phyloP scores from a whole-genome alignment of 176 grass and related monocot genomes.

The Tillandsia leiboldiana region DNA sequence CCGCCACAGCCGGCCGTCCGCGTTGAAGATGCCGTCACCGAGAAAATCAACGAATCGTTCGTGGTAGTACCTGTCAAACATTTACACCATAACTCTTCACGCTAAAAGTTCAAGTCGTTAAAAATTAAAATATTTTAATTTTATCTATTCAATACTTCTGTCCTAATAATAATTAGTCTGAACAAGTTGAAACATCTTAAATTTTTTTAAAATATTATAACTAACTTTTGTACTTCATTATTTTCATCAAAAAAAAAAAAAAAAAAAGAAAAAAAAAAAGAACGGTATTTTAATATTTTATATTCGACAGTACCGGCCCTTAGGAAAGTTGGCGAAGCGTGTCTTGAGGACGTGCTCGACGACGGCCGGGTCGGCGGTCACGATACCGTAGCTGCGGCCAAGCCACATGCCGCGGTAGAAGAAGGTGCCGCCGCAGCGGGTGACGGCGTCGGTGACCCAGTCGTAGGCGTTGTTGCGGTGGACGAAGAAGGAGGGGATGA shows the following conservation, averaged over 20 bases:
- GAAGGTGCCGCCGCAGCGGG: slow-evolving; percentile 51
- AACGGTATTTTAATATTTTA: too few relatives aligned
- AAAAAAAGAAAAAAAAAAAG: too few relatives aligned
- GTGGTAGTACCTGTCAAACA: slow-evolving; percentile 33
- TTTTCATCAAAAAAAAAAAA: too few relatives aligned
- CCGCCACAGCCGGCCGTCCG: slow-evolving; percentile 54
- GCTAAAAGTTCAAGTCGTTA: too few relatives aligned
- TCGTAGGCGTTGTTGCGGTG: slow-evolving; percentile 46
- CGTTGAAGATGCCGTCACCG: slow-evolving; percentile 86
- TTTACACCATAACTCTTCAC: too few relatives aligned
- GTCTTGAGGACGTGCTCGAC: slow-evolving; percentile 67
- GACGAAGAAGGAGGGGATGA: slow-evolving; percentile 45
- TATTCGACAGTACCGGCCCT: slow-evolving; percentile 58
- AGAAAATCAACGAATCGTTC: slow-evolving; percentile 78
- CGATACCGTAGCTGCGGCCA: slow-evolving; percentile 38
- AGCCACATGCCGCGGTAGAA: slow-evolving; percentile 69
- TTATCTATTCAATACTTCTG: too few relatives aligned
- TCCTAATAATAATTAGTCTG: too few relatives aligned
- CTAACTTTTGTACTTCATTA: too few relatives aligned
- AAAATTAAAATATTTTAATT: too few relatives aligned
- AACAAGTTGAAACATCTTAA: too few relatives aligned
- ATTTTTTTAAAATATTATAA: too few relatives aligned
- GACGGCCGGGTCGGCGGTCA: slow-evolving; percentile 52
- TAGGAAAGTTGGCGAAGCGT: slow-evolving; percentile 80
- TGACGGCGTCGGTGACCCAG: slow-evolving; percentile 33